phyloP scores from a whole-genome alignment of 2,329 filamentous ascomycete species.

The Curvularia sp. region DNA sequence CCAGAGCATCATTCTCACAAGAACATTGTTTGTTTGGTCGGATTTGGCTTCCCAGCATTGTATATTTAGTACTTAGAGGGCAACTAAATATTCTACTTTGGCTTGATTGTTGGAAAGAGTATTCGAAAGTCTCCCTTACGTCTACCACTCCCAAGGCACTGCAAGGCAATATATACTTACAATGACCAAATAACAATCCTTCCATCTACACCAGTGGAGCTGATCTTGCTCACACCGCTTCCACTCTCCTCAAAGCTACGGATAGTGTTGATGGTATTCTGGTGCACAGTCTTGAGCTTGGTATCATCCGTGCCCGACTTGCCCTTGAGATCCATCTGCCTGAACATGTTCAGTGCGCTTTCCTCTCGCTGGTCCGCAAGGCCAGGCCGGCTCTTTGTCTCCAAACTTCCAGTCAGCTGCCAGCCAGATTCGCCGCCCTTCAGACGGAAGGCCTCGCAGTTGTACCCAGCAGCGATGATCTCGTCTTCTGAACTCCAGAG shows the following conservation, averaged over 20 bases:
- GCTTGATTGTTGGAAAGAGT: not conserved
- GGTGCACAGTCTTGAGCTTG: conserved; percentile 91
- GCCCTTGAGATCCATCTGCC: conserved; percentile 97
- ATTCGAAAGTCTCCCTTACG: not conserved
- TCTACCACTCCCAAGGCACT: not conserved
- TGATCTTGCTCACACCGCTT: conserved; percentile 77
- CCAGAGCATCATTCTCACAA: conserved; percentile 1
- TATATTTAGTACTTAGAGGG: not conserved
- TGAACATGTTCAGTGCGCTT: conserved; percentile 96
- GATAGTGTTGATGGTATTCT: conserved; percentile 92
- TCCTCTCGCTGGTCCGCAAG: conserved; percentile 76
- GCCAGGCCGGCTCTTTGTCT: conserved; percentile 71
- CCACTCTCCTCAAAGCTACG: conserved; percentile 74
- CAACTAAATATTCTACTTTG: not conserved
- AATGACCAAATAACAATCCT: conserved; percentile 58
- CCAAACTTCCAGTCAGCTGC: conserved; percentile 82
- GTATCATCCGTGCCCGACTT: conserved; percentile 79
- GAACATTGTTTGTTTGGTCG: not conserved
- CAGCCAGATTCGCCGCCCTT: conserved; percentile 79
- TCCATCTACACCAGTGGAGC: conserved; percentile 64
- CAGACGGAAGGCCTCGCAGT: conserved; percentile 88
- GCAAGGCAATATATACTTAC: conserved; percentile 31
- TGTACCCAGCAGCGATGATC: conserved; percentile 93
- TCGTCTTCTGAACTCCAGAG: conserved; percentile 92
- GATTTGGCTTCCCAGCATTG: not conserved